phyloP scores from a whole-genome alignment of 805 yeast genomes.

The Henningerozyma blattae region DNA sequence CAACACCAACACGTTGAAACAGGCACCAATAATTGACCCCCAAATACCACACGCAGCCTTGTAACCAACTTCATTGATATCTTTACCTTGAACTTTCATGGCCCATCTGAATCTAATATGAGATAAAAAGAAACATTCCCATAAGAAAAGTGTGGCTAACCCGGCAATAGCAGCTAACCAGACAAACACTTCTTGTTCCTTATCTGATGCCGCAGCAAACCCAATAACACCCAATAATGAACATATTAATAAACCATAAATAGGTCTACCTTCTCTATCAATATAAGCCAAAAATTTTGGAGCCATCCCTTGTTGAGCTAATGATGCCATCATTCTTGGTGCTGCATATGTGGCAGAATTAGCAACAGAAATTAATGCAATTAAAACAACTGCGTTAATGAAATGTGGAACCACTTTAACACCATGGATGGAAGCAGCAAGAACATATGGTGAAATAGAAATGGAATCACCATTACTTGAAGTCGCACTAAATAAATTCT shows the following conservation, averaged over 20 bases:
- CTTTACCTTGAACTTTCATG: conserved; percentile 36
- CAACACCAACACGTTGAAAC: conserved; percentile 36
- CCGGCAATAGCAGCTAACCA: conserved; percentile 54
- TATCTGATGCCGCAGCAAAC: conserved; percentile 43
- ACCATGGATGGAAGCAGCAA: conserved; percentile 53
- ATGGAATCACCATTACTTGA: conserved; percentile 32
- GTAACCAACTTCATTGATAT: conserved; percentile 36
- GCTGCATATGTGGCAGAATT: conserved; percentile 66
- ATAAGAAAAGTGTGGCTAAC: conserved; percentile 44
- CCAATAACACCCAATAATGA: conserved; percentile 44
- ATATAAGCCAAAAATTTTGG: conserved; percentile 42
- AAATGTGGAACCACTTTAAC: conserved; percentile 56
- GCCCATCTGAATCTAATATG: conserved; percentile 47
- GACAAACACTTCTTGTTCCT: conserved; percentile 41
- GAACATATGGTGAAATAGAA: conserved; percentile 62
- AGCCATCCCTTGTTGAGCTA: conserved; percentile 61
- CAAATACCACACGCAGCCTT: conserved; percentile 35
- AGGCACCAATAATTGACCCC: conserved; percentile 41
- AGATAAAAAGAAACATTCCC: conserved; percentile 41
- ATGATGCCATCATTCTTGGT: conserved; percentile 55
- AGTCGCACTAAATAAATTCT: conserved; percentile 37
- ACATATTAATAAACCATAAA: conserved; percentile 39
- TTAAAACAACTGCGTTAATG: conserved; percentile 61
- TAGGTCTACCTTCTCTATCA: conserved; percentile 49
- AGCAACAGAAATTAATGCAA: conserved; percentile 67